Base-by-base conservation (phyloP, 257 asterid genomes). In the Gentiana dahurica region DNA sequence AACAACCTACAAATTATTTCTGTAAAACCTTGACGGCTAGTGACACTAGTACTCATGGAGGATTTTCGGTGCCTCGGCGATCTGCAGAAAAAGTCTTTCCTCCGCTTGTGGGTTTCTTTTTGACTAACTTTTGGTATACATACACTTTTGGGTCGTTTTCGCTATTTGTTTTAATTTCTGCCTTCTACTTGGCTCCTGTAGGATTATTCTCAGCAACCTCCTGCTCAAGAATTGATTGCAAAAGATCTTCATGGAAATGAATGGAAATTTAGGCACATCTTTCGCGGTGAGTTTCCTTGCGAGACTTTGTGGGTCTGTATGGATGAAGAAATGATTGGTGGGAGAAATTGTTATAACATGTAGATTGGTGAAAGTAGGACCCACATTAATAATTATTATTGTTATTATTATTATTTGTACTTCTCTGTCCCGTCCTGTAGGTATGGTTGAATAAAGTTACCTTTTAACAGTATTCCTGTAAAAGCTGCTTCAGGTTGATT, bases 11-110 rank as follows among this genome's bases (percentile, higher is more conserved):
- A 4, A 89, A 89, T 58, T 88, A 85, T 74, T 88, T 88, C 74
- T 88, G 97, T 61, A 88, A 88, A 76, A 88, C 97, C 15, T 69
- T 88, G 74, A 88, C 96, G 34, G 96, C 96, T 57, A 85, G 95
- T 57, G 96, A 88, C 71, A 88, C 97, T 34, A 89, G 97, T 66
- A 89, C 97, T 53, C 97, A 90, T 75, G 97, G 97, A 58, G 97
- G 97, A 69, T 90, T 90, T 71, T 90, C 97, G 49, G 96, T 90
- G 54, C 97, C 97, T 68, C 94, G 97, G 36, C 81, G 97, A 71
- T 88, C 97, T 39, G 97, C 97, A 55, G 97, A 90, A 76, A 90
- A 90, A 90, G 96, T 90, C 63, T 90, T 90, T 37, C 96, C 97
- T 64, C 85, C 97, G 62, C 96, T 90, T 66, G 97, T 90, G 68